A percentile compares a stretch with the other conserved stretches of the same genome.
These are phyloP conservation scores for Podosphaera leucotricha DNA, from an alignment of 2,329 filamentous ascomycete species.

Conservation along the genomic window DNA sequence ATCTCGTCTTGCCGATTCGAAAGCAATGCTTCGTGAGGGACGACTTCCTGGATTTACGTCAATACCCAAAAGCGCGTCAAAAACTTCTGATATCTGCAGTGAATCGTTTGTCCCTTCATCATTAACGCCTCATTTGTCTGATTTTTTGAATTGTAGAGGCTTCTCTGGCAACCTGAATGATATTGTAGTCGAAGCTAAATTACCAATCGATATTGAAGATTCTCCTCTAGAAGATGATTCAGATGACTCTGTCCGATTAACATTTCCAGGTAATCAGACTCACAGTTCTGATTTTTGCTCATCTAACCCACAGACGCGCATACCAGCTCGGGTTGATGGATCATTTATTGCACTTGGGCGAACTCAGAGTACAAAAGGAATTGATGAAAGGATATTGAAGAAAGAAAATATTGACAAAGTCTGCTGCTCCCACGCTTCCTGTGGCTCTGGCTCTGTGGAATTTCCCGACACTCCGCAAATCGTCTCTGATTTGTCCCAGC, in stretches of 20 bases:
- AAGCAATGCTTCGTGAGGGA: slow-evolving; percentile 27
- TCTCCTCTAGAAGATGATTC: slow-evolving; percentile 18
- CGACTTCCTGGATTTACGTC: slow-evolving; percentile 25
- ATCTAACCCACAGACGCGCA: slow-evolving; percentile 23
- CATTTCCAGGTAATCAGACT: background rate
- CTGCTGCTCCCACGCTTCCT: background rate
- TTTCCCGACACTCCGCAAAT: background rate
- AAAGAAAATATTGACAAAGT: background rate
- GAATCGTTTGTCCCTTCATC: slow-evolving; percentile 26
- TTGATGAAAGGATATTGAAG: slow-evolving; percentile 12
- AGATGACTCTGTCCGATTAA: slow-evolving; percentile 11
- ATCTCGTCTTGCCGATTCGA: slow-evolving; percentile 29
- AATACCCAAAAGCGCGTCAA: slow-evolving; percentile 19
- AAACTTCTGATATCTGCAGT: slow-evolving; percentile 6
- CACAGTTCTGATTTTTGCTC: background rate
- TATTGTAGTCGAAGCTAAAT: slow-evolving; percentile 36
- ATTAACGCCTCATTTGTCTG: slow-evolving; percentile 43
- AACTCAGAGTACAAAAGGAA: slow-evolving; percentile 34
- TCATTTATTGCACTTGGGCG: slow-evolving; percentile 25
- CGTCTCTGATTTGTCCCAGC: background rate
- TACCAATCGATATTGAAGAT: slow-evolving; percentile 26
- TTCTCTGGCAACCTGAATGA: slow-evolving; percentile 36
- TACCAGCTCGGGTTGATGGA: slow-evolving; percentile 33
- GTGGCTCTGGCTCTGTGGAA: background rate
- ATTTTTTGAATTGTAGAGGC: slow-evolving; percentile 36